Conservation (phyloP, 2,329 filamentous ascomycete genomes). For the Pseudogymnoascus sp. region DNA sequence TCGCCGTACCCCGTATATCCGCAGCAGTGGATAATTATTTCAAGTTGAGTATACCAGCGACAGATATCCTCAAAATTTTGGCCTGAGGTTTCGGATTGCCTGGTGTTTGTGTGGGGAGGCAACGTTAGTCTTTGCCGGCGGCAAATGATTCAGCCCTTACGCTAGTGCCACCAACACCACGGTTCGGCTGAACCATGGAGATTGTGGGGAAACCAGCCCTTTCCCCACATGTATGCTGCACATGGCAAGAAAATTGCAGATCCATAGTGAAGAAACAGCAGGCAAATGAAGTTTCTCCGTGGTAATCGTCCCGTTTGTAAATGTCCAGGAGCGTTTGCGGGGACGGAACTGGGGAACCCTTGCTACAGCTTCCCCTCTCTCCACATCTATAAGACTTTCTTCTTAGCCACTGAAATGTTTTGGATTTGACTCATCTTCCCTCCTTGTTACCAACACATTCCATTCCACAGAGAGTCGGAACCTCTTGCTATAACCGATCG, state of each 20-base stretch:
- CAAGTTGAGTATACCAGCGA: neutral
- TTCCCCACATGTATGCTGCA: neutral
- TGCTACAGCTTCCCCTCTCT: neutral
- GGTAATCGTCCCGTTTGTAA: constrained; percentile 2
- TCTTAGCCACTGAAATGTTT: constrained; percentile 4
- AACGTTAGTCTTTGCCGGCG: constrained; percentile 3
- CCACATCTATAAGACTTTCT: constrained; percentile 5
- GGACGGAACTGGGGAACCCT: constrained; percentile 7
- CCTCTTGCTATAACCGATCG: neutral
- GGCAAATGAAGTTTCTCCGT: constrained; percentile 5
- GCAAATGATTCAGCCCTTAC: neutral
- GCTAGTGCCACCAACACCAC: neutral
- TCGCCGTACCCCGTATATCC: neutral
- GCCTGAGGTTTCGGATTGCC: neutral
- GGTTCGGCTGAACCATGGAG: neutral
- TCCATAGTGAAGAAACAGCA: neutral
- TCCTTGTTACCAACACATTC: neutral
- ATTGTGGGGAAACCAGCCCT: neutral
- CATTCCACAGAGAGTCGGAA: neutral
- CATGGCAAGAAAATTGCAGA: neutral
- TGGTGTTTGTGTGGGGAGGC: neutral
- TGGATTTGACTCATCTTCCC: neutral
- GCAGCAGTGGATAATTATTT: constrained; percentile 4
- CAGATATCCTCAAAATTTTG: neutral
- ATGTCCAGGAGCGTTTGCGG: neutral